Evolutionary conservation across 306 rosid species (phyloP), one percentile per base, ranked within the genome.

Genomic region (Cucumis melo): DNA sequence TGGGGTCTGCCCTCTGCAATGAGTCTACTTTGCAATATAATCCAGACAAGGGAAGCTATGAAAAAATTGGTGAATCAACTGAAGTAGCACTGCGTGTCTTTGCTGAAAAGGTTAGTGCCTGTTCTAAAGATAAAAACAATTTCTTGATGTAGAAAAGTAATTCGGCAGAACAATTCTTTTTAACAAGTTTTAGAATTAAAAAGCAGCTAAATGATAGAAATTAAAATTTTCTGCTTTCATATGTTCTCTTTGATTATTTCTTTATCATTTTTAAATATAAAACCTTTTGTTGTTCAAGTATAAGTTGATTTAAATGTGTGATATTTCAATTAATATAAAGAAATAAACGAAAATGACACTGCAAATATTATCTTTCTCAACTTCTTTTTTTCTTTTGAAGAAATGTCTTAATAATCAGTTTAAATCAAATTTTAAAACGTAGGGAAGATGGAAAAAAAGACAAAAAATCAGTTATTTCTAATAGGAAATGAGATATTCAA

Each of bases 31-130:
- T 94, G 81, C 98, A 94, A 84, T 94, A 91, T 87, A 91, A 94
- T 84, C 97, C 92, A 72, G 91, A 91, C 77, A 90, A 90, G 87
- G 97, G 96, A 64, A 87, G 79, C 71, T 90, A 90, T 48, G 97
- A 94, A 89, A 94, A 91, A 82, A 94, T 94, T 86, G 98, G 98
- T n/a, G 98, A 94, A 90, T 94, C 98, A 61, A 94, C 98, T 73
- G 98, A 94, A 89, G 98, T 94, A 77, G 98, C 98, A 81, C 88
- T 94, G 62, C 97, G 98, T 41, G 98, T 90, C 79, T 86, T 94
- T 75, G 89, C 89, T 32, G 98, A 94, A 81, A 94, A 94, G 97
- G 98, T 91, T 65, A 65, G 73, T 23, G 53, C 51, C 51, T n/a
- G 8, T 11, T 39, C n/a, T 8, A 38, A 65, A 36, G 38, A 63